A percentile compares a stretch with the other conserved stretches of the same genome.
Conservation (phyloP, 371 early-diverging fungal species). For the Syncephalastrum racemosum region DNA sequence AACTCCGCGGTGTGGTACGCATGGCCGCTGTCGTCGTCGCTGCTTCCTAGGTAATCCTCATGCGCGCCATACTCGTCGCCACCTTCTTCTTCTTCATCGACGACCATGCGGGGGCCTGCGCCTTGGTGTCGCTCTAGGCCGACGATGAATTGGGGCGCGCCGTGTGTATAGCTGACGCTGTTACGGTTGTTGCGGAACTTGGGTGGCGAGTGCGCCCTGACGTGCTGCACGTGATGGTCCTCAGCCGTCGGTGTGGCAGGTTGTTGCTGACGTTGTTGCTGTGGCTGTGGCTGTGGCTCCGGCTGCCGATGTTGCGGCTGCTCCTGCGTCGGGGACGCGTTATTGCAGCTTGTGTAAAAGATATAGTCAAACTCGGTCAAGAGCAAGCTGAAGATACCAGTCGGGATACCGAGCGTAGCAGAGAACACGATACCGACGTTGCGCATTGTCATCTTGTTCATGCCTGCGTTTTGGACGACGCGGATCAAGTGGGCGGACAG, state of each 20-base stretch:
- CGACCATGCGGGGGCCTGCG: background rate
- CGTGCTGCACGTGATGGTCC: too few relatives aligned
- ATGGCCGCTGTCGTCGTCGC: conserved; percentile 5
- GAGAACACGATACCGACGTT: conserved; percentile 76
- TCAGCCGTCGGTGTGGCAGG: too few relatives aligned
- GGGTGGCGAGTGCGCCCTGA: background rate
- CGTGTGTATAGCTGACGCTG: conserved; percentile 50
- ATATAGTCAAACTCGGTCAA: conserved; percentile 62
- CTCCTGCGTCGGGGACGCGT: background rate
- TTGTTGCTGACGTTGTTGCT: conserved; percentile 5
- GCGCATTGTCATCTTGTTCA: conserved; percentile 69
- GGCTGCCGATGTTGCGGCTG: background rate
- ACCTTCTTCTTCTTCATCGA: conserved; percentile 7
- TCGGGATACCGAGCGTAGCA: conserved; percentile 67
- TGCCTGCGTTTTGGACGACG: conserved; percentile 54
- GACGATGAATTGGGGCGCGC: conserved; percentile 52
- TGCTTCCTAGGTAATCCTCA: conserved; percentile 3
- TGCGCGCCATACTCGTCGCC: conserved; percentile 5
- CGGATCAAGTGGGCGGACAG: conserved; percentile 61
- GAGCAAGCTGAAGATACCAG: conserved; percentile 59
- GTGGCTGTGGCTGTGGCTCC: conserved; percentile 2
- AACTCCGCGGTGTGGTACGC: background rate
- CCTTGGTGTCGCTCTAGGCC: conserved; percentile 40
- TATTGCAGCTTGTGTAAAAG: conserved; percentile 31
- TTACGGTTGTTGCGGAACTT: conserved; percentile 45